A percentile compares a stretch with the other conserved stretches of the same genome.
phyloP scores from a whole-genome alignment of 176 grass and related monocot genomes.

The Avena eriantha region DNA sequence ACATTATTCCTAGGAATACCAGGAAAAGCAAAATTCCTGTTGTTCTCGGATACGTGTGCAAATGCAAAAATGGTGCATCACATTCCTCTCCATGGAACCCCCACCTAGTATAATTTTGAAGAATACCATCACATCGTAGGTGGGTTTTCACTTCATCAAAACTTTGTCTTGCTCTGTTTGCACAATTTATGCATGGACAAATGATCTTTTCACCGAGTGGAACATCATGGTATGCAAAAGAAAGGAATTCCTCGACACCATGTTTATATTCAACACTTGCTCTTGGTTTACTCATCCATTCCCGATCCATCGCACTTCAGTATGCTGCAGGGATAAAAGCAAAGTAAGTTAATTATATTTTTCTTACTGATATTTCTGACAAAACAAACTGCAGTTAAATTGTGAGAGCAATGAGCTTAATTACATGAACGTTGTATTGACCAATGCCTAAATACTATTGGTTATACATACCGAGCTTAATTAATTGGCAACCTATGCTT shows the following conservation, averaged over 20 bases:
- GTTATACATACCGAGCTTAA: too few relatives aligned
- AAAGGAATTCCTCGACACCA: constrained; percentile 9
- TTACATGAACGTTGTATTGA: too few relatives aligned
- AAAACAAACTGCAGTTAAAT: too few relatives aligned
- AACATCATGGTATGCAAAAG: constrained; percentile 18
- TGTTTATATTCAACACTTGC: neutral
- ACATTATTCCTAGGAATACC: neutral
- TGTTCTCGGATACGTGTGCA: neutral
- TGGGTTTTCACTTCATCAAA: constrained; percentile 10
- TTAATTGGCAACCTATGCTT: too few relatives aligned
- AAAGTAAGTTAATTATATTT: neutral
- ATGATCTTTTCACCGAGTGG: neutral
- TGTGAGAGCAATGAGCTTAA: too few relatives aligned
- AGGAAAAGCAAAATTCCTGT: neutral
- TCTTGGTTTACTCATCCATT: constrained; percentile 30
- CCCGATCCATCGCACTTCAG: neutral
- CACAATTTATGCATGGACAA: constrained; percentile 18
- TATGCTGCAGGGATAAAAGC: neutral
- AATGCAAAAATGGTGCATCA: neutral
- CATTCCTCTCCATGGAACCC: neutral
- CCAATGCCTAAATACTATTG: too few relatives aligned
- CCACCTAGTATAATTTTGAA: constrained; percentile 8
- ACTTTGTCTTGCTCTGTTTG: neutral
- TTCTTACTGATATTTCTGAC: too few relatives aligned
- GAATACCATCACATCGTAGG: constrained; percentile 16